phyloP scores from a whole-genome alignment of 257 asterid genomes.

The Fraxinus anomala region DNA sequence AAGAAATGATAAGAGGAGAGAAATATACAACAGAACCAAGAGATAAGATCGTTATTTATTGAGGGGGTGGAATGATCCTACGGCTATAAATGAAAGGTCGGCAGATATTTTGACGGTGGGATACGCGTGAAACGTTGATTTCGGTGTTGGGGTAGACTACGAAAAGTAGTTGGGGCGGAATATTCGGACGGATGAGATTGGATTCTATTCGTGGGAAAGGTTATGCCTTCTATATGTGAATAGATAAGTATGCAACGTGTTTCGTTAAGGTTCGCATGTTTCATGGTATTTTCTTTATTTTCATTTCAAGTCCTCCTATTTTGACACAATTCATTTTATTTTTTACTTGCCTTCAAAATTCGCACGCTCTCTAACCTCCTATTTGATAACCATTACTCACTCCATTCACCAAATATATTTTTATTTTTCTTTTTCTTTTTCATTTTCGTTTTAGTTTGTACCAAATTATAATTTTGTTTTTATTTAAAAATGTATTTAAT shows the following conservation, averaged over 20 bases:
- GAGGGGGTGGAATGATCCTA: slow-evolving; percentile 36
- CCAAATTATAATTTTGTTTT: too few relatives aligned
- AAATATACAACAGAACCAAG: not conserved
- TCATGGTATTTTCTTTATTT: not conserved
- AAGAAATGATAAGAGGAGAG: not conserved
- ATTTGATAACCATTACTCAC: too few relatives aligned
- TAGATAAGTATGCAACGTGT: slow-evolving; percentile 29
- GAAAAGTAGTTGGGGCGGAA: not conserved
- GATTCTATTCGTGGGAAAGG: slow-evolving; percentile 25
- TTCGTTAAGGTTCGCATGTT: not conserved
- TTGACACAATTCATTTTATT: slow-evolving; percentile 10
- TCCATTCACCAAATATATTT: too few relatives aligned
- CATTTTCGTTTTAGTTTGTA: too few relatives aligned
- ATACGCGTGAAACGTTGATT: not conserved
- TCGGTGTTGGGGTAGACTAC: too few relatives aligned
- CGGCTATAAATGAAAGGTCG: slow-evolving; percentile 37
- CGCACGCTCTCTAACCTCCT: too few relatives aligned
- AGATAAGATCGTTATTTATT: slow-evolving; percentile 32
- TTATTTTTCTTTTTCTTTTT: too few relatives aligned
- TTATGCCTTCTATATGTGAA: slow-evolving; percentile 31
- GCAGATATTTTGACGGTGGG: slow-evolving; percentile 36
- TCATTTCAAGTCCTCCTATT: slow-evolving; percentile 9
- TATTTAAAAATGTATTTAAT: too few relatives aligned
- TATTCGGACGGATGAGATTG: slow-evolving; percentile 47
- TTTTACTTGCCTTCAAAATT: not conserved